These are phyloP conservation scores for Wallacemonas sp. DNA, from an alignment of 208 protist species.

Conservation along the genomic window DNA sequence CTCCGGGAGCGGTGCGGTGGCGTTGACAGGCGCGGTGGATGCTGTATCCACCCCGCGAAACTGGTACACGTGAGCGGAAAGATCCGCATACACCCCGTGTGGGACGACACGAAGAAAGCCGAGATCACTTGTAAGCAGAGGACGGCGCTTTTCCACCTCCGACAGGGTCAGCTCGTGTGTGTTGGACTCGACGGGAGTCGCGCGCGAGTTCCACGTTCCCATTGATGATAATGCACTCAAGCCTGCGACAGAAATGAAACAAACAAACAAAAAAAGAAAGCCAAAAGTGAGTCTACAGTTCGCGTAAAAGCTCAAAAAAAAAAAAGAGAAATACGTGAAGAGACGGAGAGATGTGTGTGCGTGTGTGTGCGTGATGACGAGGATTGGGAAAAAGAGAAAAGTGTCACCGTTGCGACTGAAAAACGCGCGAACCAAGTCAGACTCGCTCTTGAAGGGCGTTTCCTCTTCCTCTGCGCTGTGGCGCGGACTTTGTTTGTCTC, in stretches of 20 bases:
- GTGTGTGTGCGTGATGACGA: no score
- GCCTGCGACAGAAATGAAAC: conserved; percentile 15
- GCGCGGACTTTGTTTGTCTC: no score
- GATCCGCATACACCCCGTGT: conserved; percentile 70
- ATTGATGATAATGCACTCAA: no score
- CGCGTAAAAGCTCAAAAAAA: no score
- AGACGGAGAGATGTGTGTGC: no score
- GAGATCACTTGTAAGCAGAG: conserved; percentile 55
- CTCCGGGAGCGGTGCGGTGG: conserved; percentile 41
- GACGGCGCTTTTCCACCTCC: conserved; percentile 37
- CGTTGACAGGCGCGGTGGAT: conserved; percentile 11
- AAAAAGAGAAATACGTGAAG: no score
- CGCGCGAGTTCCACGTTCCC: neutral
- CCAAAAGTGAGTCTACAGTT: neutral
- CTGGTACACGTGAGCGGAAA: conserved; percentile 80
- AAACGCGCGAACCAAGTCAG: no score
- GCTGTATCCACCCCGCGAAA: conserved; percentile 28
- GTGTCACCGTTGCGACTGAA: no score
- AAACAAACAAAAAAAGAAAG: conserved; percentile 28
- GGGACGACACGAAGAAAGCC: conserved; percentile 57
- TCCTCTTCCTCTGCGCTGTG: no score
- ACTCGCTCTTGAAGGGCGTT: no score
- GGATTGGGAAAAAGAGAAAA: no score
- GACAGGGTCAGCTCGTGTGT: conserved; percentile 26
- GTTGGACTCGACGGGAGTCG: neutral